phyloP scores from a whole-genome alignment of 805 yeast genomes.

The Sungouiella thailandica region DNA sequence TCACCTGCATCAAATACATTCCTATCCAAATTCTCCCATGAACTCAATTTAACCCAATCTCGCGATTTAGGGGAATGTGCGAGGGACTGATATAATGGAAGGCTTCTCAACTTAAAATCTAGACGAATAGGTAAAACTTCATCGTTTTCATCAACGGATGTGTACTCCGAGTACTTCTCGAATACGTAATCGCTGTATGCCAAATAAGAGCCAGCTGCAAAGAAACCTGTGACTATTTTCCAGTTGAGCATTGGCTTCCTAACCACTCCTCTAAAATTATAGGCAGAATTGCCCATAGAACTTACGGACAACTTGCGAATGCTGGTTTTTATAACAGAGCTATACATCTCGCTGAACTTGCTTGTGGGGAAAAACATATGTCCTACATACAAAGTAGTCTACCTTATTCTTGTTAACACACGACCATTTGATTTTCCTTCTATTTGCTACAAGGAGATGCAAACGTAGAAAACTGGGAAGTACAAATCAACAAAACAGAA shows the following conservation, averaged over 20 bases:
- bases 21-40: conserved; percentile 41
- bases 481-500: too few species aligned
- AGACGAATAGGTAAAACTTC: conserved; percentile 33
- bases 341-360: too few species aligned
- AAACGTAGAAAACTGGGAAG: too few species aligned
- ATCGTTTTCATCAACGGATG: conserved; percentile 16
- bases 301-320: too few species aligned
- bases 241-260: neutral
- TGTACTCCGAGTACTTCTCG: conserved; percentile 25
- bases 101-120: conserved; percentile 41
- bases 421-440: too few species aligned
- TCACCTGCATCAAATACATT: conserved; percentile 27
- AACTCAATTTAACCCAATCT: conserved; percentile 40
- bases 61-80: conserved; percentile 40
- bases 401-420: too few species aligned
- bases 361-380: too few species aligned
- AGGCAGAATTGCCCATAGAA: too few species aligned
- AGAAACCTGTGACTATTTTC: neutral
- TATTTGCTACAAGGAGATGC: too few species aligned
- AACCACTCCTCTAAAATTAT: neutral
- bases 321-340: too few species aligned
- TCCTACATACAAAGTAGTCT: too few species aligned
- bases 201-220: conserved; percentile 8
- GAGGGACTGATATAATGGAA: conserved; percentile 51
- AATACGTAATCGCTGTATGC: conserved; percentile 31